phyloP scores from a whole-genome alignment of 176 grass and related monocot species.

The Raddia guianensis region DNA sequence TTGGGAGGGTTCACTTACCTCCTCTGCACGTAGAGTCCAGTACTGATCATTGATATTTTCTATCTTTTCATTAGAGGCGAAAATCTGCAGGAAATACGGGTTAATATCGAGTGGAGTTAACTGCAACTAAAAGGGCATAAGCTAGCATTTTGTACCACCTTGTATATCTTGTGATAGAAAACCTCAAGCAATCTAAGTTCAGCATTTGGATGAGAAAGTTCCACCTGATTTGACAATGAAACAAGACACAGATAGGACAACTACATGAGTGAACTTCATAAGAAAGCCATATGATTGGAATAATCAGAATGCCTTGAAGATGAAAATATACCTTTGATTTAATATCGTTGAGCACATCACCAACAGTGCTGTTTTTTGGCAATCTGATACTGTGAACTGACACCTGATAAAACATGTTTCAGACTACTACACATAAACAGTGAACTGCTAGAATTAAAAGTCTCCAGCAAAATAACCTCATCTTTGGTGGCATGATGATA shows the following conservation, averaged over 20 bases:
- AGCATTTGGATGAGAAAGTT: slow-evolving; percentile 74
- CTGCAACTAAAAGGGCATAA: slow-evolving; percentile 20
- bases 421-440: not conserved
- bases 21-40: slow-evolving; percentile 96
- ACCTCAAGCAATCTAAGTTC: slow-evolving; percentile 98
- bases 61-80: slow-evolving; percentile 83
- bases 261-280: slow-evolving; percentile 8
- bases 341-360: slow-evolving; percentile 86
- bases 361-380: slow-evolving; percentile 94
- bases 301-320: not conserved
- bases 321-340: slow-evolving; percentile 72
- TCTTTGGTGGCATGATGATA: slow-evolving; percentile 94
- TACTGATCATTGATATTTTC: slow-evolving; percentile 99
- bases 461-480: slow-evolving; percentile 59
- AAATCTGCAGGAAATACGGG: slow-evolving; percentile 70
- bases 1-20: slow-evolving; percentile 46
- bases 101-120: slow-evolving; percentile 26
- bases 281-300: not conserved
- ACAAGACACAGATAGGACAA: slow-evolving; percentile 26
- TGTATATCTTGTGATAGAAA: slow-evolving; percentile 99
- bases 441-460: slow-evolving; percentile 1
- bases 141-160: slow-evolving; percentile 52
- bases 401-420: slow-evolving; percentile 60
- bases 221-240: slow-evolving; percentile 61
- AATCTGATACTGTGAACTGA: slow-evolving; percentile 91